Conservation (phyloP, 1,284 basidiomycete genomes). For the Inonotus hispidus region DNA sequence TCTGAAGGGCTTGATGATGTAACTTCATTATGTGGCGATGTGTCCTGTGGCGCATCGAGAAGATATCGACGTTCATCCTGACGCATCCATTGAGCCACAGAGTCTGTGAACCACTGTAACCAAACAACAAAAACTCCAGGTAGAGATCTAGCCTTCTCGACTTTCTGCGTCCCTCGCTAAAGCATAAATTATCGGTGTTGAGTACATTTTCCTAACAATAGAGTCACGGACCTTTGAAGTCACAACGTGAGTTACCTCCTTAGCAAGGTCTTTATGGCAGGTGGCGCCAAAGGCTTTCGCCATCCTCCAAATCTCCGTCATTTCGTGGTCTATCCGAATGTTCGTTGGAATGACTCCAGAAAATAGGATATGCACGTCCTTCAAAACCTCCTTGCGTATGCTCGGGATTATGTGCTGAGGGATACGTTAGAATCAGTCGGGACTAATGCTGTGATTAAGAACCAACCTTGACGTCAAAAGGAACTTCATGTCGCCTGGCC, state of each 20-base stretch:
- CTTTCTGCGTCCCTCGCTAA: constrained; percentile 86
- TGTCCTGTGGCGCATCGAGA: constrained; percentile 43
- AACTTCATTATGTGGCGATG: constrained; percentile 26
- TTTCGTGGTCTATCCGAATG: constrained; percentile 53
- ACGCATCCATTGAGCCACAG: constrained; percentile 73
- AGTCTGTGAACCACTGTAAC: constrained; percentile 85
- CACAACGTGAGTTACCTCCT: constrained; percentile 85
- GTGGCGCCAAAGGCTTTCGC: constrained; percentile 86
- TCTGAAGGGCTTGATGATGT: constrained; percentile 42
- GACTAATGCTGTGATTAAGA: constrained; percentile 32
- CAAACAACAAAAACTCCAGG: constrained; percentile 79
- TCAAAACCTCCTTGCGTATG: constrained; percentile 71
- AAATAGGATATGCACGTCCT: constrained; percentile 80
- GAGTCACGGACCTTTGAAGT: constrained; percentile 62
- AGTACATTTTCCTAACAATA: neutral
- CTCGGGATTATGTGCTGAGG: constrained; percentile 74
- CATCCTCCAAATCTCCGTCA: constrained; percentile 83
- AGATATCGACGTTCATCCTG: constrained; percentile 71
- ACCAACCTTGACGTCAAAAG: constrained; percentile 25
- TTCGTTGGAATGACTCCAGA: constrained; percentile 92
- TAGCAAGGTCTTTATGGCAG: constrained; percentile 65
- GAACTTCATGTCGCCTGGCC: constrained; percentile 28
- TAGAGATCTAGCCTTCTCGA: constrained; percentile 69
- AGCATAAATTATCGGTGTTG: neutral
- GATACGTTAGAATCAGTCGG: neutral